These are phyloP conservation scores for Penicillium riverlandense DNA, from an alignment of 495 filamentous ascomycete species.

Conservation along the genomic window DNA sequence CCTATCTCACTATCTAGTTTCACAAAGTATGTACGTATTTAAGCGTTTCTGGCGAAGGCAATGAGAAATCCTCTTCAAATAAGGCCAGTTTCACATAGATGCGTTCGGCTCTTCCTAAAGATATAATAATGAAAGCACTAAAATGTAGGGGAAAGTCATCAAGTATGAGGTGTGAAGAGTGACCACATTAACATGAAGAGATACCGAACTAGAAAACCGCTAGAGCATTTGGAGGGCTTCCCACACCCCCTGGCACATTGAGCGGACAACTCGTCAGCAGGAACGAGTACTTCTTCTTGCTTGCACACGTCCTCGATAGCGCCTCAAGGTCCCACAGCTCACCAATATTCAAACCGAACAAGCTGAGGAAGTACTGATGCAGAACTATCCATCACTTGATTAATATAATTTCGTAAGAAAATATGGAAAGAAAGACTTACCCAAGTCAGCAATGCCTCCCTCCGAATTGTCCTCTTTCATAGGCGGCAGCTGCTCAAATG, in stretches of 20 bases:
- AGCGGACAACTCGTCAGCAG: slow-evolving; percentile 35
- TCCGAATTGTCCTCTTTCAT: background rate
- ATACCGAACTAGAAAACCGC: slow-evolving; percentile 17
- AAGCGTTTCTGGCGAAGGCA: no score
- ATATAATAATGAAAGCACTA: no score
- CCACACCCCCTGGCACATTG: slow-evolving; percentile 34
- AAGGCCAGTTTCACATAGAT: no score
- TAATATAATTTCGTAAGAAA: no score
- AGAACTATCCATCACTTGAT: background rate
- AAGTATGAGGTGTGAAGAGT: no score
- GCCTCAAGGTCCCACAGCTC: slow-evolving; percentile 4
- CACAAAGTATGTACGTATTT: no score
- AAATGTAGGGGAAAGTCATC: no score
- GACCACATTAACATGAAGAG: no score
- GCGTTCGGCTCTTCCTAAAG: no score
- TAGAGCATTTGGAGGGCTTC: slow-evolving; percentile 23
- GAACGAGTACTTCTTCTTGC: slow-evolving; percentile 26
- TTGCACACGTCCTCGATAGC: slow-evolving; percentile 1
- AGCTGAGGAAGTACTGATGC: background rate
- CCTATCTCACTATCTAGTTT: no score
- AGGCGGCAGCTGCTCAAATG: slow-evolving; percentile 4
- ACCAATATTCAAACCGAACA: background rate
- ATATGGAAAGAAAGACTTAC: background rate
- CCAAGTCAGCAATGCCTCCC: background rate
- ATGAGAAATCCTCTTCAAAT: no score